phyloP scores from a whole-genome alignment of 2,329 filamentous ascomycete species.

The Aspergillus sergii region DNA sequence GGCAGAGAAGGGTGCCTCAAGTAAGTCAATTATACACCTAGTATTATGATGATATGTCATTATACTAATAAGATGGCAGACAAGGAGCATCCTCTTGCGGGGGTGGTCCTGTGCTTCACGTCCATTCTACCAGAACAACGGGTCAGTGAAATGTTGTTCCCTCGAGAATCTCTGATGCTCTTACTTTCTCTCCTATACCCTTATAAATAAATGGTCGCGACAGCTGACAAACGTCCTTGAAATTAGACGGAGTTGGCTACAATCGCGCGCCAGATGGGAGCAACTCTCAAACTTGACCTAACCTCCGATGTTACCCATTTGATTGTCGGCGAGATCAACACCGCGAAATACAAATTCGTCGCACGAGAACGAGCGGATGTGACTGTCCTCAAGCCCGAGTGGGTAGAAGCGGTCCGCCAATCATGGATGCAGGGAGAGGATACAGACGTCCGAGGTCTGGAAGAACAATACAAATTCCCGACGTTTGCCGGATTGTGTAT shows the following conservation, averaged over 20 bases:
- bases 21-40: constrained; percentile 28
- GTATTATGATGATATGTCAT: neutral
- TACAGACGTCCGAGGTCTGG: constrained; percentile 71
- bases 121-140: constrained; percentile 78
- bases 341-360: constrained; percentile 93
- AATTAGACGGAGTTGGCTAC: constrained; percentile 44
- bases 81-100: constrained; percentile 65
- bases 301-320: constrained; percentile 97
- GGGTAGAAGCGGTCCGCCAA: constrained; percentile 78
- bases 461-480: constrained; percentile 56
- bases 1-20: constrained; percentile 37
- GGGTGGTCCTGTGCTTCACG: constrained; percentile 83
- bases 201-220: neutral
- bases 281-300: constrained; percentile 83
- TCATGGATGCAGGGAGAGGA: constrained; percentile 79
- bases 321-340: constrained; percentile 84
- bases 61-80: constrained; percentile 43
- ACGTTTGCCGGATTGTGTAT: constrained; percentile 59
- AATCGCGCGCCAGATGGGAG: constrained; percentile 76
- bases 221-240: neutral
- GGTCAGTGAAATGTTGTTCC: constrained; percentile 53
- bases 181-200: neutral
- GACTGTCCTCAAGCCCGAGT: constrained; percentile 76
- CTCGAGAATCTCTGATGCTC: constrained; percentile 4
- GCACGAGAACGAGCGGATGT: constrained; percentile 87